Evolutionary conservation across 1,139 yeast species (phyloP).

Genomic region (Nakaseomyces uthaithaninus): DNA sequence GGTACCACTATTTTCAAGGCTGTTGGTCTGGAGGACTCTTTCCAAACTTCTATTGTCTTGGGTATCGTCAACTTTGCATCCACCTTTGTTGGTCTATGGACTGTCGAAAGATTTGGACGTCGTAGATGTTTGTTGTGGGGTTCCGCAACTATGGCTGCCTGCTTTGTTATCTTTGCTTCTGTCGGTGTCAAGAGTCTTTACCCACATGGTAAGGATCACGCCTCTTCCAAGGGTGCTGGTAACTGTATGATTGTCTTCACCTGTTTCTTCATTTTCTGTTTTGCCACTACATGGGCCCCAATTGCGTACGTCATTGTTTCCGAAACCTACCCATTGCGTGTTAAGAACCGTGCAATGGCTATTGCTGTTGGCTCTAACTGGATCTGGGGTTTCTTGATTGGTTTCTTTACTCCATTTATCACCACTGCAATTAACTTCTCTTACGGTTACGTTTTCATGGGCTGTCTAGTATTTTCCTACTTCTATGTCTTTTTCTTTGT

Average conservation of each 20-base stretch:
- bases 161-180: conserved; percentile 55
- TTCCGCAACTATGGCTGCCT: conserved; percentile 50
- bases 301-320: conserved; percentile 61
- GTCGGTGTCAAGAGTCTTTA: conserved; percentile 56
- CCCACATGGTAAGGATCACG: conserved; percentile 44
- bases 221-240: conserved; percentile 32
- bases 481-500: conserved; percentile 51
- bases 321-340: conserved; percentile 67
- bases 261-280: conserved; percentile 9
- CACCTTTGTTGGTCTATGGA: conserved; percentile 55
- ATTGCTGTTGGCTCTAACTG: conserved; percentile 63
- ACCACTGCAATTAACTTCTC: conserved; percentile 21
- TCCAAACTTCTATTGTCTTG: conserved; percentile 60
- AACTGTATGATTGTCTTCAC: conserved; percentile 9
- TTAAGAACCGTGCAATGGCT: conserved; percentile 67
- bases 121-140: conserved; percentile 54
- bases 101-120: conserved; percentile 60
- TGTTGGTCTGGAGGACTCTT: conserved; percentile 54
- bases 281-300: conserved; percentile 53
- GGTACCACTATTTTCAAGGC: conserved; percentile 9
- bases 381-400: conserved; percentile 65
- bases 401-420: conserved; percentile 42
- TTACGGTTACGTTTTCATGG: conserved; percentile 67
- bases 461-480: conserved; percentile 40
- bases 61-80: conserved; percentile 70